Evolutionary conservation across 2,329 filamentous ascomycete genomes (phyloP).

Genomic region (Metarhizium brunneum): DNA sequence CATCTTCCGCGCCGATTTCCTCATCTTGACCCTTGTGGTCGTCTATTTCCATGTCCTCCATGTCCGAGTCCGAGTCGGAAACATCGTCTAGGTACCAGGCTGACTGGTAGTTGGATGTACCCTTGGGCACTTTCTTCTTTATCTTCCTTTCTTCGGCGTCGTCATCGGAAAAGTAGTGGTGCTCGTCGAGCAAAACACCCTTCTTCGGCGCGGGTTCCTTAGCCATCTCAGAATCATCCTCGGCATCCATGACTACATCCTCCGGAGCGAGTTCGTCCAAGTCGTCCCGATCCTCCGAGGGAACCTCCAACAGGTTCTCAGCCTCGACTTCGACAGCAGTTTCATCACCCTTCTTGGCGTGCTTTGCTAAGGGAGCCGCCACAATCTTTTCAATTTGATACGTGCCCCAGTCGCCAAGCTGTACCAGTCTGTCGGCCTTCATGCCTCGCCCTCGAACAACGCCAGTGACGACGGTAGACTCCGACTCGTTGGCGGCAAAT

Average conservation of each 20-base stretch:
- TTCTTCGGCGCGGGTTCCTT: conserved; percentile 48
- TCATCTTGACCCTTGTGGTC: conserved; percentile 51
- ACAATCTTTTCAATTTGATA: conserved; percentile 89
- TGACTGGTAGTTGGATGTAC: conserved; percentile 88
- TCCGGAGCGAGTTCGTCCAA: conserved; percentile 79
- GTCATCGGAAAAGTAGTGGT: conserved; percentile 95
- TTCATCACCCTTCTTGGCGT: conserved; percentile 57
- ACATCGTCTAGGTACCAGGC: conserved; percentile 84
- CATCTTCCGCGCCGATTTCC: conserved; percentile 68
- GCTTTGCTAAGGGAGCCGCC: conserved; percentile 57
- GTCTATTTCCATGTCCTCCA: conserved; percentile 55
- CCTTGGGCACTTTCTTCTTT: conserved; percentile 73
- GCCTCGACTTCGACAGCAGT: conserved; percentile 49
- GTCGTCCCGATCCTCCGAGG: conserved; percentile 74
- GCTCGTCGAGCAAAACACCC: conserved; percentile 88
- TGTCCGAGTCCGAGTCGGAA: conserved; percentile 77
- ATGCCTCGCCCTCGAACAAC: conserved; percentile 77
- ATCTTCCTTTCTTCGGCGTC: conserved; percentile 41
- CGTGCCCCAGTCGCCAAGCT: conserved; percentile 88
- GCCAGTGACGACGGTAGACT: conserved; percentile 70
- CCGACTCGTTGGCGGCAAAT: conserved; percentile 53
- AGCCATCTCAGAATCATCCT: conserved; percentile 37
- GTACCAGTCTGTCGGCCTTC: conserved; percentile 82
- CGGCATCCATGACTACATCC: conserved; percentile 63
- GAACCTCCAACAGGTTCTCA: conserved; percentile 56